Base-by-base conservation (phyloP, 2,329 filamentous ascomycete genomes). In the Onygenales sp. region DNA sequence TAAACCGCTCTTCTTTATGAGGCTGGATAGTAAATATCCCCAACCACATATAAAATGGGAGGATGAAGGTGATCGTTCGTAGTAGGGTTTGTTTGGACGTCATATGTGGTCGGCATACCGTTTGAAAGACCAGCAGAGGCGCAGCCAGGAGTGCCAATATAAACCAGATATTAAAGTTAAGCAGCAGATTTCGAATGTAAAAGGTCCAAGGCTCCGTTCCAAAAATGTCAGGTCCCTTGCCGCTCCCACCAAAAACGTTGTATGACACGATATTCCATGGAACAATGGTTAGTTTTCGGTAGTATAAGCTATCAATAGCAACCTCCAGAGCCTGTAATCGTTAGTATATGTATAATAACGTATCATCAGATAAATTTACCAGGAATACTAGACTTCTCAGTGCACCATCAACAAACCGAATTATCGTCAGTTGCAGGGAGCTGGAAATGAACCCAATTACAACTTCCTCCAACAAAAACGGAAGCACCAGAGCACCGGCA, bases 121-220 rank as follows among this genome's bases (percentile, higher is more conserved):
- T 86, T 61, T 94, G 88, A 0, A 90, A 59, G 0, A 87, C 60
- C 58, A 95, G 84, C 0, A 96, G 73, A 0, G 92, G 92, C 13
- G 89, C 72, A 1, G 87, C 82, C 4, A 81, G 66, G 46, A 95
- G 69, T 0, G 91, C 91, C 10, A 97, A 77, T 9, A 89, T 65
- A 61, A 96, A 91, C 89, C 91, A 97, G 46, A 95, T 71, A 66
- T 97, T 95, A 77, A 97, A 98, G 73, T 98, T 98, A 54, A 98
- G 77, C 13, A 86, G 74, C 43, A 98, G 74, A 63, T 98, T 98
- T 62, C 88, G 87, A 61, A 95, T 77, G 70, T 98, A 98, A 67
- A 96, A 98, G 51, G 91, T 86, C 93, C 92, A 97, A 1, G 92
- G 88, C 70, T 98, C 93, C 0, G 88, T 94, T 44, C 93, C 93